These are phyloP conservation scores for Alisma plantagoaquatica DNA, from an alignment of 106 monocot species.

Conservation along the genomic window DNA sequence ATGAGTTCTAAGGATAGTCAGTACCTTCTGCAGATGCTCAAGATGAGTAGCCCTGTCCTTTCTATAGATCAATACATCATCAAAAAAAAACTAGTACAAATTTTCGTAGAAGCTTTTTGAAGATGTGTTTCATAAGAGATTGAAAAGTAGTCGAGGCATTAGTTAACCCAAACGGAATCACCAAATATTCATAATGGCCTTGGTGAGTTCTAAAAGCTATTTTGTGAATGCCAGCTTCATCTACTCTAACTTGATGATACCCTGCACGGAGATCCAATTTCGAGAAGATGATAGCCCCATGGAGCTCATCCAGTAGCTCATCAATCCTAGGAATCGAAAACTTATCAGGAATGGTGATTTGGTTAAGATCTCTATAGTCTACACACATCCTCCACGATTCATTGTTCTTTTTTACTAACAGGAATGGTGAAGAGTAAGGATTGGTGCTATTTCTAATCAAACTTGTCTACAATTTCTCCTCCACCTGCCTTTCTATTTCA, in stretches of 20 bases:
- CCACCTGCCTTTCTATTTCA: background rate
- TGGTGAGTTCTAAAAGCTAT: background rate
- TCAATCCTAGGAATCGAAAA: background rate
- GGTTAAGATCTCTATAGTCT: background rate
- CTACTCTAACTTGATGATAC: slow-evolving; percentile 1
- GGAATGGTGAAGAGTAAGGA: background rate
- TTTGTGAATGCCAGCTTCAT: background rate
- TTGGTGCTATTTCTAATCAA: background rate
- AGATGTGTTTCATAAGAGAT: background rate
- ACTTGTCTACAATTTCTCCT: background rate
- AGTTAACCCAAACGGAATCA: slow-evolving; percentile 13
- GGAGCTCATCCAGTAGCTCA: background rate
- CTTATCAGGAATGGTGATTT: background rate
- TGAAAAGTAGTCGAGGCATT: slow-evolving; percentile 7
- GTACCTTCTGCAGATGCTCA: background rate
- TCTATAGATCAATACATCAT: slow-evolving; percentile 7
- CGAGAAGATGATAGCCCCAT: background rate
- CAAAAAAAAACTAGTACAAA: background rate
- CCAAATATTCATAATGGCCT: slow-evolving; percentile 2
- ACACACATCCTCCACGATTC: background rate
- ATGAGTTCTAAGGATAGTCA: background rate
- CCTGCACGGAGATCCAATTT: background rate
- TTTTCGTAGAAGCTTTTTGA: background rate
- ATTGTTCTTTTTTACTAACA: background rate
- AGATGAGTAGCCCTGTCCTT: background rate